These are phyloP conservation scores for Apiospora phragmitis DNA, from an alignment of 2,329 filamentous ascomycete genomes.

Conservation along the genomic window DNA sequence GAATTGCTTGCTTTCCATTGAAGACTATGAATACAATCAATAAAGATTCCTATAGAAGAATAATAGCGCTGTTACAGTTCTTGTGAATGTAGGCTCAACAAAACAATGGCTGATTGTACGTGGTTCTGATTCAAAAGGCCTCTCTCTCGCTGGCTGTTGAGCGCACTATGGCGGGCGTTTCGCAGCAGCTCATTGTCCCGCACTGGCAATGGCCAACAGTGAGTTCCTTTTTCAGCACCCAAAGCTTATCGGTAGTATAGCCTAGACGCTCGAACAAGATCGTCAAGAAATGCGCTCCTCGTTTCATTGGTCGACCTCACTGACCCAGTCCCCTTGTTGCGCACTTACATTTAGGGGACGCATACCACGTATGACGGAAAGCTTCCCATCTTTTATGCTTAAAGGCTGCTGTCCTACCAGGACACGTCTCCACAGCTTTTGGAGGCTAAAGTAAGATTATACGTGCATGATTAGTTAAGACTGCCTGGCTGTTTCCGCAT, in stretches of 20 bases:
- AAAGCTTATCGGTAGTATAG: not conserved
- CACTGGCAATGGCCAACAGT: not conserved
- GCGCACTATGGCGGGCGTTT: not conserved
- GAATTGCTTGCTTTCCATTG: not conserved
- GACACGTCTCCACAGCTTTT: slow-evolving; percentile 7
- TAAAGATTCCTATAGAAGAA: not conserved
- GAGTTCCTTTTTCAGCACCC: slow-evolving; percentile 1
- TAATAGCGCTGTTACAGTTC: not conserved
- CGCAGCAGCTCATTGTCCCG: not conserved
- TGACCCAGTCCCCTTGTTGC: slow-evolving; percentile 5
- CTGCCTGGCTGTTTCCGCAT: slow-evolving; percentile 1
- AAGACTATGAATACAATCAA: not conserved
- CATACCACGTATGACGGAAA: slow-evolving; percentile 8
- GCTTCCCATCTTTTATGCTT: slow-evolving; percentile 9
- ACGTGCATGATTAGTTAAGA: slow-evolving; percentile 7
- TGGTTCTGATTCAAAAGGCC: not conserved
- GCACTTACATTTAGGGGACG: slow-evolving; percentile 6
- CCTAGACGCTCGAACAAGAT: not conserved
- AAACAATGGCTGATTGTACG: not conserved
- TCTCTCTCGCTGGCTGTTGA: not conserved
- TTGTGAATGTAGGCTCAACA: not conserved
- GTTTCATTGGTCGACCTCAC: not conserved
- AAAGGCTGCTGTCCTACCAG: slow-evolving; percentile 6
- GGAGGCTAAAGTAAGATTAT: slow-evolving; percentile 7
- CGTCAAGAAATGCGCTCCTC: slow-evolving; percentile 7